phyloP scores from a whole-genome alignment of 352 stramenopile genomes.

The Pythium scleroteichum region DNA sequence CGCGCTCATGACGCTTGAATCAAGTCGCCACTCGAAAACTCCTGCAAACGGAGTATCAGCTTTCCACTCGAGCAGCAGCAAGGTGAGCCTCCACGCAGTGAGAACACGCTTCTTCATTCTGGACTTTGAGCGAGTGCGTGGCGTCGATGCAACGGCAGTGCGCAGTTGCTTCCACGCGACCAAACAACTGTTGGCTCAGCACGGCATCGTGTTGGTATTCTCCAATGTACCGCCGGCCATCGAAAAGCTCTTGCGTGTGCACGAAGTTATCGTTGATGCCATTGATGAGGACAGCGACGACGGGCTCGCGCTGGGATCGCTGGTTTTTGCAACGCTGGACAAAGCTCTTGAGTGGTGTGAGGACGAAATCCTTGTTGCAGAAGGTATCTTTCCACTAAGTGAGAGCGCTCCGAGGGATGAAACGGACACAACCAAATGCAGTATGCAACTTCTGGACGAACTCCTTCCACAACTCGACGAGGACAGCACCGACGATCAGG shows the following conservation, averaged over 20 bases:
- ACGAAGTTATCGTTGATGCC: constrained; percentile 74
- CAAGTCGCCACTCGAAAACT: constrained; percentile 31
- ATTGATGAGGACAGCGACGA: constrained; percentile 36
- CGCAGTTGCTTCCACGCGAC: constrained; percentile 87
- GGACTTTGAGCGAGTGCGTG: constrained; percentile 88
- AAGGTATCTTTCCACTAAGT: constrained; percentile 68
- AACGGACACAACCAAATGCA: constrained; percentile 32
- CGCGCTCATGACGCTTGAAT: constrained; percentile 63
- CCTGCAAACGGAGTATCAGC: neutral
- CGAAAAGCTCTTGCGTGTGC: constrained; percentile 71
- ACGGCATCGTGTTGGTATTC: constrained; percentile 79
- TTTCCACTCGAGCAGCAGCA: constrained; percentile 1
- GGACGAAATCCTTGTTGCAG: constrained; percentile 75
- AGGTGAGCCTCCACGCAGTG: constrained; percentile 50
- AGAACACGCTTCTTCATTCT: constrained; percentile 87
- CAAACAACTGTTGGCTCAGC: constrained; percentile 76
- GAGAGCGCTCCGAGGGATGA: constrained; percentile 40
- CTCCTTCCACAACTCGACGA: constrained; percentile 45
- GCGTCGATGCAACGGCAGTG: constrained; percentile 88
- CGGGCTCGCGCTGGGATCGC: constrained; percentile 35
- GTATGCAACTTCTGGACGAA: constrained; percentile 66
- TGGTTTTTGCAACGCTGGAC: constrained; percentile 85
- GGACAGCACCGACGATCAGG: constrained; percentile 8
- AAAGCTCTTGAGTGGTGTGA: constrained; percentile 87
- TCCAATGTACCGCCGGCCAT: constrained; percentile 65